phyloP scores from a whole-genome alignment of 768 basidiomycete species.

The Lactarius evosmus region DNA sequence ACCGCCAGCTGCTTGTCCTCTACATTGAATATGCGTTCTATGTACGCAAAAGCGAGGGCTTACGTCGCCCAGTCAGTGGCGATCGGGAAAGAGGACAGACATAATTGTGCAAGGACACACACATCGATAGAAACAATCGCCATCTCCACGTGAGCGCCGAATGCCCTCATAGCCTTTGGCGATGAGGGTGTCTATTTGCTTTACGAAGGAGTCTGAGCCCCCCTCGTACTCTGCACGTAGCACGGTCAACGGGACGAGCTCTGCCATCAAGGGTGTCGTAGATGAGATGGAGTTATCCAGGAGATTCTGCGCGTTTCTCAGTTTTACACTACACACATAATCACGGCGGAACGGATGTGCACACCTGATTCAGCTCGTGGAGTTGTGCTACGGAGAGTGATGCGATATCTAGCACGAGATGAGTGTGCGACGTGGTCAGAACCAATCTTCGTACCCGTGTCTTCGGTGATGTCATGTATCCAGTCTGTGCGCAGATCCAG shows the following conservation, averaged over 20 bases:
- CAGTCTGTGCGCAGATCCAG: constrained; percentile 14
- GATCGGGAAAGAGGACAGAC: not conserved
- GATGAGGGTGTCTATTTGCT: constrained; percentile 72
- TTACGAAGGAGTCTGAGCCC: constrained; percentile 55
- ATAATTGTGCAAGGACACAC: constrained; percentile 29
- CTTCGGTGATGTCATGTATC: constrained; percentile 12
- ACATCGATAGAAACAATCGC: constrained; percentile 94
- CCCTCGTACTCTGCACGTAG: constrained; percentile 67
- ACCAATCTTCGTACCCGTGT: constrained; percentile 25
- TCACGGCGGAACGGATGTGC: constrained; percentile 13
- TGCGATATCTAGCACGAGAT: constrained; percentile 33
- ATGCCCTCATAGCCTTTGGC: constrained; percentile 60
- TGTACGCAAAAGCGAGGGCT: constrained; percentile 82
- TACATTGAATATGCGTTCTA: constrained; percentile 61
- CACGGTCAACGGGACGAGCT: constrained; percentile 48
- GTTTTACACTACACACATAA: not conserved
- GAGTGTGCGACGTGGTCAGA: not conserved
- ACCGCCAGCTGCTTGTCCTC: constrained; percentile 47
- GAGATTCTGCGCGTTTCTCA: constrained; percentile 34
- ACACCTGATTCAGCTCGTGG: constrained; percentile 43
- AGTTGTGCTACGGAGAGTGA: constrained; percentile 37
- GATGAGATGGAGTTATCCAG: constrained; percentile 39
- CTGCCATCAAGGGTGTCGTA: constrained; percentile 52
- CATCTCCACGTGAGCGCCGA: constrained; percentile 71
- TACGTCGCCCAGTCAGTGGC: constrained; percentile 26